Evolutionary conservation across 1,139 yeast species (phyloP), one percentile per base, ranked within the genome.

Genomic region (Pichia terricola): DNA sequence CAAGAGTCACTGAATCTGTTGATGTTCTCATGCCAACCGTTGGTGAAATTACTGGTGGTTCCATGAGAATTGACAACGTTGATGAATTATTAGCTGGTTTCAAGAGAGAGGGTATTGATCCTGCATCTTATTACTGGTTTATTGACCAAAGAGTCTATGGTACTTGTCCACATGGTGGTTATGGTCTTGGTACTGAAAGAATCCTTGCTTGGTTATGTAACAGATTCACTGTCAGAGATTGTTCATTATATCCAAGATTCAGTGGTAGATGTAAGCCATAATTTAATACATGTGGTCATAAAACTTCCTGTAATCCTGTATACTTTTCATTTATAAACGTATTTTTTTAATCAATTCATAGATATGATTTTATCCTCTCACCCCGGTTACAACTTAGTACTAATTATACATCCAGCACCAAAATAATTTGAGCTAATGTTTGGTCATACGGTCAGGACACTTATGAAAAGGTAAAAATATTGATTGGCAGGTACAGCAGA

Each of bases 11-110:
- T 44, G 98, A 94, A 68, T 85, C 96, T 41, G 97, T 91, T 40
- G 99, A 91, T 67, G 96, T 94, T 35, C 75, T 91, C 64, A 89
- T 91, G 96, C 98, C 98, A 59, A 89, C 86, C 60, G 98, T 91
- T 46, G 98, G 98, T 64, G 97, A 89, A 69, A 84, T 91, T 60
- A 85, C 95, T 40, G 98, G 98, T 66, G 98, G 98, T 48, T 89
- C 97, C 43, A 91, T 91, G 99, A 88, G 99, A 77, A 88, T 88
- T 55, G 78, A 75, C 54, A 79, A 80, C 57, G 70, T 75, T 52
- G 88, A 86, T 39, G 97, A 89, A 65, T 75, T 91, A 57, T 64
- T 84, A 59, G 94, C 79, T 43, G 96, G 96, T 45, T 83, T 89
- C 73, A 80, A 81, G 70, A 85, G 96, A 67, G 98, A 91, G 70